phyloP scores from a whole-genome alignment of 306 rosid species.

The Aeschynomene evenia region DNA sequence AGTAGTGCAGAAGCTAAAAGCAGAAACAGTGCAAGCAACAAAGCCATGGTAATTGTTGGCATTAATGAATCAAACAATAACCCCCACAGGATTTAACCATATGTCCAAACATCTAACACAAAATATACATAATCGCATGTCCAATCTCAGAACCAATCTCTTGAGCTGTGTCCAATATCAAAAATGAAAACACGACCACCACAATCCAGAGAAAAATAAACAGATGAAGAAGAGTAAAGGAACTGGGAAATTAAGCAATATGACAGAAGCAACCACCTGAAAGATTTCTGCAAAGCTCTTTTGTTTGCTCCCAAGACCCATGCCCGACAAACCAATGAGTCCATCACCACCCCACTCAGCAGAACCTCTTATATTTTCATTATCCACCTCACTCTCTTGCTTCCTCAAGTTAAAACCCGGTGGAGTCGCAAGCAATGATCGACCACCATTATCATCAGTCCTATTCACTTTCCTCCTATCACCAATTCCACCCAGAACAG shows the following conservation, averaged over 20 bases:
- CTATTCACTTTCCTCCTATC: constrained; percentile 63
- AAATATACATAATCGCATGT: neutral
- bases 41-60: neutral
- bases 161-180: neutral
- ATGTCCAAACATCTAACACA: neutral
- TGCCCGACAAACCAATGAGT: constrained; percentile 71
- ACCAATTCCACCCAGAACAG: constrained; percentile 78
- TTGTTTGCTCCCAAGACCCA: constrained; percentile 74
- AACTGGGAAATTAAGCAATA: neutral
- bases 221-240: neutral
- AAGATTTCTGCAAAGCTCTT: constrained; percentile 89
- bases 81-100: neutral
- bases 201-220: neutral
- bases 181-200: neutral
- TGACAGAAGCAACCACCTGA: constrained; percentile 62
- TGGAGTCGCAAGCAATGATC: constrained; percentile 61
- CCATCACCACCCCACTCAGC: constrained; percentile 82
- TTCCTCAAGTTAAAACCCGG: constrained; percentile 67
- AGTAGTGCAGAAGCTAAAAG: neutral
- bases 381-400: constrained; percentile 51
- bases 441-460: constrained; percentile 50
- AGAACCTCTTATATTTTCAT: constrained; percentile 47
- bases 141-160: neutral
- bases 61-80: neutral
- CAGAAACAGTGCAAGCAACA: neutral